Evolutionary conservation across 2,329 filamentous ascomycete species (phyloP).

Genomic region (Pleoardoris graminearum): DNA sequence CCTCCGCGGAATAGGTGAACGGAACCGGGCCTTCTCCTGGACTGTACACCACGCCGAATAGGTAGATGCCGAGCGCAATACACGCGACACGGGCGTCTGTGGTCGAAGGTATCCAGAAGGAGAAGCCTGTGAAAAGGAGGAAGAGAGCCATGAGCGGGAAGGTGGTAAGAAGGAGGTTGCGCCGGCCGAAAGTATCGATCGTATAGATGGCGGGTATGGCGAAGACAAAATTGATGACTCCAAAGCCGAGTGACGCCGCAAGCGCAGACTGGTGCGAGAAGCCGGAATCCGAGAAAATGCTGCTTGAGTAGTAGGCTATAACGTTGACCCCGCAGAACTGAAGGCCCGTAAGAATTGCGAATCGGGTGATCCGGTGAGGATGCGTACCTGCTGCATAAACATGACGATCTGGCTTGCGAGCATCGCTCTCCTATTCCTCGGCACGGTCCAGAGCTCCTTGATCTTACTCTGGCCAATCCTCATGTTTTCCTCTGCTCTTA

Average conservation of each 20-base stretch:
- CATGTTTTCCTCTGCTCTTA: slow-evolving; percentile 41
- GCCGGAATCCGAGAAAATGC: slow-evolving; percentile 65
- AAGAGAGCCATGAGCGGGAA: slow-evolving; percentile 32
- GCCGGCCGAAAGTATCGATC: slow-evolving; percentile 36
- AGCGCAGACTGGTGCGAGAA: slow-evolving; percentile 27
- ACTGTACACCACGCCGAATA: slow-evolving; percentile 47
- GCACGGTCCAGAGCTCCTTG: slow-evolving; percentile 32
- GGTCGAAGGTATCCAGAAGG: slow-evolving; percentile 21
- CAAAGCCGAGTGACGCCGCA: slow-evolving; percentile 33
- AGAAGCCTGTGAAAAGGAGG: slow-evolving; percentile 32
- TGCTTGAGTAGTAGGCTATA: slow-evolving; percentile 32
- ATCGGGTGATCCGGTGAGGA: too few relatives aligned
- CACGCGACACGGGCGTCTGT: slow-evolving; percentile 25
- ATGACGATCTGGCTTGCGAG: slow-evolving; percentile 37
- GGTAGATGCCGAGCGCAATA: slow-evolving; percentile 44
- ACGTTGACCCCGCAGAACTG: slow-evolving; percentile 23
- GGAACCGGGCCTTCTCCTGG: slow-evolving; percentile 19
- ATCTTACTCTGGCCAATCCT: slow-evolving; percentile 36
- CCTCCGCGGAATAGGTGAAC: slow-evolving; percentile 44
- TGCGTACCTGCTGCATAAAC: slow-evolving; percentile 40
- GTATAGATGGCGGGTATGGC: slow-evolving; percentile 34
- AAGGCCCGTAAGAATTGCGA: background rate
- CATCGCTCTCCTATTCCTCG: slow-evolving; percentile 33
- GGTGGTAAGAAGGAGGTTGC: slow-evolving; percentile 29
- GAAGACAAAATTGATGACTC: slow-evolving; percentile 30